A percentile compares a stretch with the other conserved stretches of the same genome.
Conservation (phyloP, 768 basidiomycete species). For the Mycena kentingensis region DNA sequence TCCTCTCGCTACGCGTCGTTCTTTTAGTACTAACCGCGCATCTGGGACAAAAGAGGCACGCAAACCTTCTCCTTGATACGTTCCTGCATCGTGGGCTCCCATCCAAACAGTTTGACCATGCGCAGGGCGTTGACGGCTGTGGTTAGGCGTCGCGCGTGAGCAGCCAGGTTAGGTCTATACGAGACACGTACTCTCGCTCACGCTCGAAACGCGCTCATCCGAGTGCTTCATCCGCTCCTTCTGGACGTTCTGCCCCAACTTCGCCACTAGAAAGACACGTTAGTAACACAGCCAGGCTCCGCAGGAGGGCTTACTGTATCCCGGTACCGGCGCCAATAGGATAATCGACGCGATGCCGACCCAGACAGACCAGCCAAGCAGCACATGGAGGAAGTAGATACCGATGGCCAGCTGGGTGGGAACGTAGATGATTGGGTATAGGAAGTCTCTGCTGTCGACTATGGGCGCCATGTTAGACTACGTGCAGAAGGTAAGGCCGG, state of each 20-base stretch:
- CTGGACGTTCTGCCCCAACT: conserved; percentile 37
- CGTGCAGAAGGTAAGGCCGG: not conserved
- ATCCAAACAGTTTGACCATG: conserved; percentile 54
- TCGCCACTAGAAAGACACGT: conserved; percentile 6
- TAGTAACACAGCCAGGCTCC: not conserved
- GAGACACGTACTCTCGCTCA: conserved; percentile 54
- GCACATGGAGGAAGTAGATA: conserved; percentile 51
- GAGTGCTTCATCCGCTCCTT: conserved; percentile 53
- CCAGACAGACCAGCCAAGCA: conserved; percentile 3
- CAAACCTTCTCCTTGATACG: conserved; percentile 39
- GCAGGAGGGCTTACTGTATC: conserved; percentile 48
- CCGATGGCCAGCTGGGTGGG: conserved; percentile 28
- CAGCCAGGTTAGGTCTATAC: conserved; percentile 6
- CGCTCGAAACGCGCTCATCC: conserved; percentile 60
- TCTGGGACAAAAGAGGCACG: not conserved
- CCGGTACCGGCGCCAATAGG: conserved; percentile 57
- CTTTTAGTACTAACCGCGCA: not conserved
- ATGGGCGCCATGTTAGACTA: not conserved
- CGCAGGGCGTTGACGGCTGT: conserved; percentile 41
- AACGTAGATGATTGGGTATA: conserved; percentile 3
- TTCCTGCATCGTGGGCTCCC: conserved; percentile 46
- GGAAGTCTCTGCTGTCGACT: conserved; percentile 18
- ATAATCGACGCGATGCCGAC: conserved; percentile 15
- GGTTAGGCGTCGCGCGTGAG: conserved; percentile 35
- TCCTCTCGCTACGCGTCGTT: conserved; percentile 37